Base-by-base conservation (phyloP, 805 yeast species). In the Saturnispora mendoncae region DNA sequence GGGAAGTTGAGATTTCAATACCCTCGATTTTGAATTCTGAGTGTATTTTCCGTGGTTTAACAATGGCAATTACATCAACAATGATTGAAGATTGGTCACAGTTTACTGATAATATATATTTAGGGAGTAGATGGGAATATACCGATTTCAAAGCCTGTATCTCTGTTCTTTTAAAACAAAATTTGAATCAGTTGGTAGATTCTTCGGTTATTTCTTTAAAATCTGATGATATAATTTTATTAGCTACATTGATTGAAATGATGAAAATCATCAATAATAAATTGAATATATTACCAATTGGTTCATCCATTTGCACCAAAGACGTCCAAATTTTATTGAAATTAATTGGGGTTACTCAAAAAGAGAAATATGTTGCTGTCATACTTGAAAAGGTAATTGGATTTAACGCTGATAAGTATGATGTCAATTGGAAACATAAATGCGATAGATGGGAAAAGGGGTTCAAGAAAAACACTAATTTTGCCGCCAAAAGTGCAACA, bases 91-190 rank as follows among this genome's bases (percentile, higher is more conserved):
- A 13, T 19, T 36, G 40, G 36, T 29, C 30, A 9, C 14, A n/a
- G 8, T n/a, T 31, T 12, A 14, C 27, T n/a, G 24, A 31, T 31
- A 40, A 41, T 31, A 9, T 9, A 12, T 28, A 36, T 14, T 17
- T 41, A 15, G 10, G 7, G 6, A 13, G 13, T 6, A 24, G 31
- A 31, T 41, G 44, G 44, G 15, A 36, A 17, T 14, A 24, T 5
- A 36, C 40, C 10, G 29, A 36, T 36, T 23, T 41, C 13, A 36
- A n/a, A 21, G 17, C n/a, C 4, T 30, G 43, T 21, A 15, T 15
- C 17, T 3, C n/a, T 7, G 19, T 40, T 4, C 24, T 40, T 17
- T 12, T 40, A 14, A 28, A 18, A 10, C 25, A 30, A n/a, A 10
- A 31, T 18, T n/a, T 38, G 12, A 14, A 23, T 31, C 8, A 28